Base-by-base conservation (phyloP, 2,329 filamentous ascomycete species). In the Fusarium lyarnte region DNA sequence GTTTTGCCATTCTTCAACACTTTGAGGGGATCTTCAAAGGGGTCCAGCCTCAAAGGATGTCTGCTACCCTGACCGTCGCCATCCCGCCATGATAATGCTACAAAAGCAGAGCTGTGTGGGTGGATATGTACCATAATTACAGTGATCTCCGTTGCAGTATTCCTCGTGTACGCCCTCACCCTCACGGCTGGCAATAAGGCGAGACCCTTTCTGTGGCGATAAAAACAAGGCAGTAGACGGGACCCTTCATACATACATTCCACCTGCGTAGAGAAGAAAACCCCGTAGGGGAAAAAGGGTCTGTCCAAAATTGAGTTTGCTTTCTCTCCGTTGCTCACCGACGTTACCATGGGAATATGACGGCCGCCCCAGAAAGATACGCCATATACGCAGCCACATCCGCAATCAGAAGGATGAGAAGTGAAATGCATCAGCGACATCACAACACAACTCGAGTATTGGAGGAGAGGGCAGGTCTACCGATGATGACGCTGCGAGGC, bases 231-330 rank as follows among this genome's bases (percentile, higher is more conserved):
- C 36, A 43, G 17, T 13, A 52, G 27, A 25, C 19, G 63, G 68
- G 69, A 72, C 69, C 69, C 69, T 72, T 72, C 59, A 69, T 70
- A 71, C 59, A 69, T 70, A 71, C 69, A 72, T 57, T 49, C 33
- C 46, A 45, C n/a, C 36, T 38, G 52, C 58, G 35, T 27, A 58
- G 25, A 39, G n/a, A 21, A 43, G 47, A 52, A 8, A 25, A 38
- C 35, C 25, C 35, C 49, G 42, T 17, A 52, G n/a, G n/a, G 16
- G 23, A 21, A 35, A 11, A 25, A 49, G 29, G 27, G 46, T 47
- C 64, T 31, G 14, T 39, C 57, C n/a, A 35, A 35, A 41, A 59
- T 35, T 27, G 52, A 59, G 52, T 60, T 53, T 55, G 42, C 41
- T 14, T 36, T 29, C 7, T 36, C n/a, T 63, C 27, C 27, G 42